Base-by-base conservation (phyloP, 73 alveolate genomes). In the Breviolum minutum region DNA sequence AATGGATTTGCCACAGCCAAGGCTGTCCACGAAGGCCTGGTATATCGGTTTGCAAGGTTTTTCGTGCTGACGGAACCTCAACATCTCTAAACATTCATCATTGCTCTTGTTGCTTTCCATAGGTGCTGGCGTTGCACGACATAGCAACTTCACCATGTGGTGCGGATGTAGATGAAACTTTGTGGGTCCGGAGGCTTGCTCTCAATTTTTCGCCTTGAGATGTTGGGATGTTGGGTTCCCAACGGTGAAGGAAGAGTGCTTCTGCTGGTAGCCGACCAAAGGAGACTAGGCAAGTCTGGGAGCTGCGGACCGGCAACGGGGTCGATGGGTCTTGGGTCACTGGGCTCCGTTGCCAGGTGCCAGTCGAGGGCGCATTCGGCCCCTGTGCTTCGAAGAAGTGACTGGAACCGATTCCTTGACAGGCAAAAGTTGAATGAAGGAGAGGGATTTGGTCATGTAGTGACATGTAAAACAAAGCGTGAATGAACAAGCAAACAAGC, bases 121-220 rank as follows among this genome's bases (percentile, higher is more conserved):
- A 83, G 92, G 92, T 83, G 7, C n/a, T 83, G 76, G 92, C 92
- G n/a, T n/a, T 83, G 61, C 92, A 83, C 61, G 92, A 83, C 24
- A 62, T 20, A 12, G 92, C 63, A 8, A 83, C 92, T 1, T 54
- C 61, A 22, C 92, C 92, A 61, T 20, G 62, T 11, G 76, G 26
- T 80, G 88, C 69, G 22, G 62, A 13, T 1, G 19, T 12, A 22
- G 68, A 48, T 54, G 90, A 81, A 24, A 29, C 90, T 7, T 14
- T 14, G 30, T 40, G 26, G 70, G 5, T 81, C 54, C 90, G 48
- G 90, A 48, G 8, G 13, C 48, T 81, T 48, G 89, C 3, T 11
- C 64, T 79, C 6, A 27, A 30, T 20, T 79, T 10, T 20, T 22
- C 14, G 8, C 10, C 8, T 27, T 14, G 66, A 26, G 63, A 8